Percentiles rank a stretch among this genome's conserved stretches.
These are phyloP conservation scores for Solanum ossicruentum DNA, from an alignment of 257 asterid species.

Conservation along the genomic window DNA sequence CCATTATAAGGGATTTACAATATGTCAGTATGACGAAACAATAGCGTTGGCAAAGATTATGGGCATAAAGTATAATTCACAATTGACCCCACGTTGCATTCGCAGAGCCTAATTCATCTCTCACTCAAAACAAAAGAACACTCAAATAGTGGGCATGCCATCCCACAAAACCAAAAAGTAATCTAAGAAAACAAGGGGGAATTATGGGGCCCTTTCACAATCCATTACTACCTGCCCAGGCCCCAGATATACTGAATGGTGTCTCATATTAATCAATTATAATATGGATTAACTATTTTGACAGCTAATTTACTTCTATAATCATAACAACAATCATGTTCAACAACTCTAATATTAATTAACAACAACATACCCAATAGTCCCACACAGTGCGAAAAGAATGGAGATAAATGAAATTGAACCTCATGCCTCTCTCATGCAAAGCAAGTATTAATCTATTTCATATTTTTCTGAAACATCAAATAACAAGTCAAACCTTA, in stretches of 20 bases:
- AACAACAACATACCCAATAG: background rate
- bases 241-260: background rate
- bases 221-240: conserved; percentile 4
- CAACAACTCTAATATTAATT: background rate
- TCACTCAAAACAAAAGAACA: background rate
- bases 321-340: background rate
- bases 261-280: background rate
- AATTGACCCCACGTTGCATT: conserved; percentile 4
- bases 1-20: background rate
- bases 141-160: conserved; percentile 2
- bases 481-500: background rate
- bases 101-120: background rate
- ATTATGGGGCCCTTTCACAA: background rate
- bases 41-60: background rate
- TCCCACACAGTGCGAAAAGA: too few relatives aligned
- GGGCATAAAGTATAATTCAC: background rate
- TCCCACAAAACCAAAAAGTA: background rate
- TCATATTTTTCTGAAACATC: background rate
- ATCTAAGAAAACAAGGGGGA: background rate
- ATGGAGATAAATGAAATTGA: too few relatives aligned
- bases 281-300: background rate
- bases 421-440: too few relatives aligned
- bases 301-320: background rate
- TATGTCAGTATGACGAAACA: background rate
- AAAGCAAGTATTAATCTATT: background rate